phyloP scores from a whole-genome alignment of 108 stramenopile genomes.

The Cyclotella baltica region DNA sequence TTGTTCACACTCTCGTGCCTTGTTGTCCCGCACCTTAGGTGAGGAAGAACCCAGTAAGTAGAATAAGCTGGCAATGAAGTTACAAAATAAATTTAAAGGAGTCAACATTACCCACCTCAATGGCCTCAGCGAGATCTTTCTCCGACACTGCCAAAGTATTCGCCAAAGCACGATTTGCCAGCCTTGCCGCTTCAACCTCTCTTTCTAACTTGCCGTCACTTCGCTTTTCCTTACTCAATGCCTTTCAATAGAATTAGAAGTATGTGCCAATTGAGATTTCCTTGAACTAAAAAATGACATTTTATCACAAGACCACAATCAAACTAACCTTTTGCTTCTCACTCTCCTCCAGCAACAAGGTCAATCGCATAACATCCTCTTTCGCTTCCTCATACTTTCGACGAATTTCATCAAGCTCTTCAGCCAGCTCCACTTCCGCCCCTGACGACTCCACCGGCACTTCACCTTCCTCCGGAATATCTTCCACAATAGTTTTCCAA shows the following conservation, averaged over 20 bases:
- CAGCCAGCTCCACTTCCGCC: background rate
- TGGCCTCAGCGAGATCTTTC: slow-evolving; percentile 40
- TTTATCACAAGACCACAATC: no score
- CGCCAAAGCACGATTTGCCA: slow-evolving; percentile 39
- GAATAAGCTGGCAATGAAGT: no score
- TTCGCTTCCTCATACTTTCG: background rate
- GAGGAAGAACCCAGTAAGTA: background rate
- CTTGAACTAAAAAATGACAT: no score
- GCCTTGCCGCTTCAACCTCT: slow-evolving; percentile 27
- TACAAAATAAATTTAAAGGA: no score
- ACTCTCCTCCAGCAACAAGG: background rate
- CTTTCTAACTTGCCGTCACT: slow-evolving; percentile 6
- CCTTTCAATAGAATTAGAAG: no score
- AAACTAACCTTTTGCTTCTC: slow-evolving; percentile 1
- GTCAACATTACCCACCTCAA: slow-evolving; percentile 5
- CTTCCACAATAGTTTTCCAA: slow-evolving; percentile 26
- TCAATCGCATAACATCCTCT: slow-evolving; percentile 6
- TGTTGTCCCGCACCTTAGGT: slow-evolving; percentile 20
- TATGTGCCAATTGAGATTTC: no score
- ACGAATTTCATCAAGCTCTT: slow-evolving; percentile 10
- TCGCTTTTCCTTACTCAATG: background rate
- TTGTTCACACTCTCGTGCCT: slow-evolving; percentile 27
- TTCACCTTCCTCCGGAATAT: background rate
- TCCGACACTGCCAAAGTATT: slow-evolving; percentile 38
- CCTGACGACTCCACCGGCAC: background rate